Base-by-base conservation (phyloP, 148 eudicot species). In the Polygonum maritimum region DNA sequence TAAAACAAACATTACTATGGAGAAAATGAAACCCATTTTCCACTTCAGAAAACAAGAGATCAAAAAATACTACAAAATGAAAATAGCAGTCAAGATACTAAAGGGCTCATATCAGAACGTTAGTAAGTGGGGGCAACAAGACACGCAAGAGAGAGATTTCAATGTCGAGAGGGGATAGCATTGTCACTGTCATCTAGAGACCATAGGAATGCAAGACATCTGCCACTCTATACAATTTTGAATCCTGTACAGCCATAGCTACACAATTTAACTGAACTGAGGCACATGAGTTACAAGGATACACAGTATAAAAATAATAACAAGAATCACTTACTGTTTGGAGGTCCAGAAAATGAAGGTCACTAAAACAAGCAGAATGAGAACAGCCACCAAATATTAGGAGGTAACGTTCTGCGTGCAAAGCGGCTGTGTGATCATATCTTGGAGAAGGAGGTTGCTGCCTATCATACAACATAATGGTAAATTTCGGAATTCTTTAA, bases 341-440 rank as follows among this genome's bases (percentile, higher is more conserved):
- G 81, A 95, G 84, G 84, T 95, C 98, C 81, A 95, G 87, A 62
- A 90, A 90, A 78, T 90, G 86, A 52, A 95, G 84, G 85, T 92
- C 96, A 76, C 85, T 89, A 77, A 85, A 95, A 82, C 94, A 95
- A 65, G 88, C 83, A 15, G 96, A 89, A 88, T 95, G 98, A 81
- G 98, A 92, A 84, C 96, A 92, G 35, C 98, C 98, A 58, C 98
- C 96, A 81, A 90, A 92, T 67, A 95, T 81, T 47, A 92, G 87
- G 79, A 95, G 91, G 86, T 90, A 95, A 71, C 88, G 91, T 58
- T 86, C 91, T 55, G 85, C 92, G 78, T 95, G 91, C 82, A 89
- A 83, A 74, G 96, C 84, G 49, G 98, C 90, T 78, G 91, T 81
- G 78, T 92, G 98, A 87, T 95, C 98, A 87, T 90, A 95, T 84